phyloP scores from a whole-genome alignment of 768 basidiomycete genomes.

The Hygrophoropsis aurantiaca region DNA sequence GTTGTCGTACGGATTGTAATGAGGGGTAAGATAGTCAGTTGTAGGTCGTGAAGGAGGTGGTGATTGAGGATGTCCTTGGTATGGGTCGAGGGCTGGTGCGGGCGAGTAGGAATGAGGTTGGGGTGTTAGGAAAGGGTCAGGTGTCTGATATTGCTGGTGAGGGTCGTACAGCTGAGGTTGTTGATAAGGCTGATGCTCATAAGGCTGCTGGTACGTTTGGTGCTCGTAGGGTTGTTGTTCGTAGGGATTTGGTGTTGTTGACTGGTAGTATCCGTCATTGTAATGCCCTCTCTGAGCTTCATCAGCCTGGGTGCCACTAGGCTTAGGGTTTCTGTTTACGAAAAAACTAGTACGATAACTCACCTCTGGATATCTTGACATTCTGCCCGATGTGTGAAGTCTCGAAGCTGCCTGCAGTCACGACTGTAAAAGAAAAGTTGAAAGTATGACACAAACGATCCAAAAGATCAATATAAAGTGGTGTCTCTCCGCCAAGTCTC shows the following conservation, averaged over 20 bases:
- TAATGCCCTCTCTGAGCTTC: conserved; percentile 63
- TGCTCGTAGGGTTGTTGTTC: conserved; percentile 38
- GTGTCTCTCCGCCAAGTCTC: no score
- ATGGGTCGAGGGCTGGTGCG: conserved; percentile 22
- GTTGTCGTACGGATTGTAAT: conserved; percentile 25
- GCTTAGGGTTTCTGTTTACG: conserved; percentile 3
- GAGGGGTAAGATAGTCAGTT: conserved; percentile 11
- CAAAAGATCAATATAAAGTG: no score
- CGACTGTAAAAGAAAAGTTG: no score
- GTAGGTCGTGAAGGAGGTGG: conserved; percentile 20
- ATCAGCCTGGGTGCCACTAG: conserved; percentile 46
- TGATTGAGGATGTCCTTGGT: conserved; percentile 17
- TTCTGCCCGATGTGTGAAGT: conserved; percentile 8
- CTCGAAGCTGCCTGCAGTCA: no score
- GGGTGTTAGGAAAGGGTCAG: conserved; percentile 38
- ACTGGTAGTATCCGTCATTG: conserved; percentile 64
- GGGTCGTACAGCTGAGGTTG: conserved; percentile 17
- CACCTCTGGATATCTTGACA: conserved; percentile 45
- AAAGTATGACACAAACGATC: no score
- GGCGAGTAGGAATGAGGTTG: conserved; percentile 20
- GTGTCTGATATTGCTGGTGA: conserved; percentile 34
- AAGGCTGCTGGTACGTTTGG: conserved; percentile 26
- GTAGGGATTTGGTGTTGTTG: conserved; percentile 38
- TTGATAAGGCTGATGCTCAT: conserved; percentile 28
- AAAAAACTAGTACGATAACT: conserved; percentile 9